Conservation (phyloP, 306 rosid species). For the Quercus agrifolia region DNA sequence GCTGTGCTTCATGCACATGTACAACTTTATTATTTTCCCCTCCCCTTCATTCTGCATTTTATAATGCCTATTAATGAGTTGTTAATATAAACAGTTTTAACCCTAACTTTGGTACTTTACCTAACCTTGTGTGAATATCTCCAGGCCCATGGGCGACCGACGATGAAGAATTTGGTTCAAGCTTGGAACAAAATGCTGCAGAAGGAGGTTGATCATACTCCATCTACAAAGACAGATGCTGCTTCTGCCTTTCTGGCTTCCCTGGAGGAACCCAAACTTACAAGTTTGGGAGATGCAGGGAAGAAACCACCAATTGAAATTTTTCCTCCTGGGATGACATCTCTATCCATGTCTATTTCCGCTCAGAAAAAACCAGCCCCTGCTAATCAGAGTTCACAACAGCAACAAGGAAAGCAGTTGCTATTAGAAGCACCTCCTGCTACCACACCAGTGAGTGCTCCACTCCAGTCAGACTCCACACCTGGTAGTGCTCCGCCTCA, state of each 20-base stretch:
- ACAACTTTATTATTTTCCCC: slow-evolving; percentile 2
- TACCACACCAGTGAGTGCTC: slow-evolving; percentile 31
- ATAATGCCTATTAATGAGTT: background rate
- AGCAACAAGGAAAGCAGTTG: slow-evolving; percentile 65
- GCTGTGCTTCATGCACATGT: slow-evolving; percentile 99
- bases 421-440: slow-evolving; percentile 74
- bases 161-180: slow-evolving; percentile 85
- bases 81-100: background rate
- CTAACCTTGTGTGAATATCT: slow-evolving; percentile 27
- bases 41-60: background rate
- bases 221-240: slow-evolving; percentile 72
- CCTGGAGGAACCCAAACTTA: slow-evolving; percentile 90
- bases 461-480: slow-evolving; percentile 42
- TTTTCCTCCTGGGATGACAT: slow-evolving; percentile 89
- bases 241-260: slow-evolving; percentile 90
- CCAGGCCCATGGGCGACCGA: slow-evolving; percentile 97
- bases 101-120: slow-evolving; percentile 12
- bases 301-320: slow-evolving; percentile 93
- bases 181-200: slow-evolving; percentile 91
- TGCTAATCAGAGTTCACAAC: slow-evolving; percentile 52
- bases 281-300: slow-evolving; percentile 91
- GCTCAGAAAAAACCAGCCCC: slow-evolving; percentile 68
- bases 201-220: slow-evolving; percentile 80
- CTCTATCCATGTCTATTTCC: slow-evolving; percentile 67
- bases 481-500: slow-evolving; percentile 38